Base-by-base conservation (phyloP, 805 yeast species). In the Wickerhamomyces hampshirensis region DNA sequence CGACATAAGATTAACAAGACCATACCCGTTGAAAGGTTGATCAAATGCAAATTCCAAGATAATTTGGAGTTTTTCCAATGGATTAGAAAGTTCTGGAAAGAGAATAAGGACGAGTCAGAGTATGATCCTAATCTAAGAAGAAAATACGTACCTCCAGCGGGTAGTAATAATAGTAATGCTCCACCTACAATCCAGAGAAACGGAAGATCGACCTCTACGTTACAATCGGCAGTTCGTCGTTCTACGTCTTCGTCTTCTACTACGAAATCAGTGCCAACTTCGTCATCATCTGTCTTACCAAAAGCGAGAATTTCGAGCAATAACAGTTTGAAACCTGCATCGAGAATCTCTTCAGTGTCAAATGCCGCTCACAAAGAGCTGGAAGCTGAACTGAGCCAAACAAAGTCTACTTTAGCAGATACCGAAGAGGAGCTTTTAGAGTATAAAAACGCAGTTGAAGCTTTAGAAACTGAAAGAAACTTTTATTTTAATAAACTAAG, bases 31-130 rank as follows among this genome's bases (percentile, higher is more conserved):
- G 95, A 86, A 40, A 71, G 73, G 44, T 69, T 93, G 41, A 76
- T 84, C 57, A 86, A 85, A 60, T 93, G 97, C 65, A 71, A 84
- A 52, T 75, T 93, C 48, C 98, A 93, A 59, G 98, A 91, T 55
- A 93, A 93, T 59, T 70, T 93, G 51, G 98, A 89, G 63, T 84
- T 93, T 51, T 65, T 89, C 45, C 99, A 93, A 63, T 93, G 96
- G 96, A 69, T 87, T 53, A 80, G 84, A 54, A 73, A 73, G 51
- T 80, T 68, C 51, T 91, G 98, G 97, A 68, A 70, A 43, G 91
- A 84, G 35, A 70, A 77, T 52, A 80, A 74, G 54, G 81, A 80
- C 38, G 80, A 80, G 37, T 69, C 73, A 24, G 73, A 64, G 5
- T 89, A 89, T 53, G 94, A 89, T 58, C 77, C 96, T 1, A 58